Base-by-base conservation (phyloP, 257 asterid genomes). In the Primulina eburnea region DNA sequence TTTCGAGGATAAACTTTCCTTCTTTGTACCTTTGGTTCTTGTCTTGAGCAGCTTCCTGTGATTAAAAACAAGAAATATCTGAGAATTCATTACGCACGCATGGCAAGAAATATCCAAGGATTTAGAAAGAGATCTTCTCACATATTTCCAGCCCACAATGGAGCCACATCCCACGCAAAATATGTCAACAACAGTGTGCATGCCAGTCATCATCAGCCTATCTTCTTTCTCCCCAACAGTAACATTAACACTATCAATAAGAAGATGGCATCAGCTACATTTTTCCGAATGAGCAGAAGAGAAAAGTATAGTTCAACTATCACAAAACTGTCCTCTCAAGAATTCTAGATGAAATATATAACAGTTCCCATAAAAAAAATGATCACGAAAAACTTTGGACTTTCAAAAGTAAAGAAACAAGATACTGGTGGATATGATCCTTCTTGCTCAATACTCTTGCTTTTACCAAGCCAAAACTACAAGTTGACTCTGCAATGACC, bases 101-200 rank as follows among this genome's bases (percentile, higher is more conserved):
- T 28, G 24, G 61, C 6, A 0, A 70, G 69, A 69, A 60, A 60
- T 7, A 16, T 32, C 14, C 2, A 64, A 38, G 50, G 8, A 8
- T 24, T 4, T 3, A 21, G 34, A 24, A 53, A 1, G 40, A 63
- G 65, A 43, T 43, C 55, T 62, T 34, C 89, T 79, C 59, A 92
- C 96, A 68, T 92, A 92, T 92, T 86, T 90, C 98, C 98, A 92
- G 29, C 97, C 98, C 76, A 88, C 85, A 70, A 84, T 73, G n/a
- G 96, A 79, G 71, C 96, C 94, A 77, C 98, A 92, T 10, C 87
- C 89, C 57, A 88, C 90, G 2, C 97, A 92, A 83, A 78, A 90
- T 76, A 87, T 82, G 86, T 92, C 98, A 20, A 71, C 92, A 6
- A 92, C 97, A 17, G 88, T 86, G 79, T 92, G 95, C 85, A 82